These are phyloP conservation scores for Colletotrichum echinochloae DNA, from an alignment of 2,329 filamentous ascomycete genomes.

Conservation along the genomic window DNA sequence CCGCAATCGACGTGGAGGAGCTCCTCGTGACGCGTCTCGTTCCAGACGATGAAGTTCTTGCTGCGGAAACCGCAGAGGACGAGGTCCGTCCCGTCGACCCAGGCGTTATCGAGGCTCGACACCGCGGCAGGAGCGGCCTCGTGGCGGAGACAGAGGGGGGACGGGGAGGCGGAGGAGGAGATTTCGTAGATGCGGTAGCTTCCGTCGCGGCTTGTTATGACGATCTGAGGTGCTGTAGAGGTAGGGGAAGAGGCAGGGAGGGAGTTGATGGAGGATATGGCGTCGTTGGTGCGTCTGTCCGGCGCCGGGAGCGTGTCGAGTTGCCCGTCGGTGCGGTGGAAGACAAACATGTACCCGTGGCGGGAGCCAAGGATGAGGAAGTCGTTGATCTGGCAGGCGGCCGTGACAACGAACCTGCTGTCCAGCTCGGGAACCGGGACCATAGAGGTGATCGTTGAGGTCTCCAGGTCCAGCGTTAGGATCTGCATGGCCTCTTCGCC, in stretches of 20 bases:
- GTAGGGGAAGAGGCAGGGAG: slow-evolving; percentile 51
- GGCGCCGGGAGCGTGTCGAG: slow-evolving; percentile 50
- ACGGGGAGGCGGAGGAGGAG: slow-evolving; percentile 39
- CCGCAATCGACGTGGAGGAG: slow-evolving; percentile 82
- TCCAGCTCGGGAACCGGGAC: slow-evolving; percentile 55
- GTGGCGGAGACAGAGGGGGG: slow-evolving; percentile 73
- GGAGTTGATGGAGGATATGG: slow-evolving; percentile 75
- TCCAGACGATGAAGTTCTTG: slow-evolving; percentile 84
- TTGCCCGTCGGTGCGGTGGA: slow-evolving; percentile 45
- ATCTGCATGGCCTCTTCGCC: slow-evolving; percentile 56
- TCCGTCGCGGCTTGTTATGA: slow-evolving; percentile 83
- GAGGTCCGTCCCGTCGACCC: slow-evolving; percentile 69
- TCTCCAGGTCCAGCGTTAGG: slow-evolving; percentile 53
- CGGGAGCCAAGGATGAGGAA: slow-evolving; percentile 67
- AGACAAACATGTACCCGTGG: slow-evolving; percentile 60
- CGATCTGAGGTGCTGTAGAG: slow-evolving; percentile 58
- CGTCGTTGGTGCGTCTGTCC: slow-evolving; percentile 64
- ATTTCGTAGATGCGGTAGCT: slow-evolving; percentile 74
- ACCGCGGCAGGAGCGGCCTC: slow-evolving; percentile 77
- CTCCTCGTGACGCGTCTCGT: slow-evolving; percentile 77
- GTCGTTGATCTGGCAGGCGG: slow-evolving; percentile 55
- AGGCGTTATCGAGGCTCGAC: slow-evolving; percentile 80
- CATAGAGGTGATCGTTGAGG: slow-evolving; percentile 47
- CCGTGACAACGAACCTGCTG: slow-evolving; percentile 62
- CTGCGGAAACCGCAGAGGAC: slow-evolving; percentile 85